These are phyloP conservation scores for Theobroma grandiflorum DNA, from an alignment of 441 rosid species.

Conservation along the genomic window DNA sequence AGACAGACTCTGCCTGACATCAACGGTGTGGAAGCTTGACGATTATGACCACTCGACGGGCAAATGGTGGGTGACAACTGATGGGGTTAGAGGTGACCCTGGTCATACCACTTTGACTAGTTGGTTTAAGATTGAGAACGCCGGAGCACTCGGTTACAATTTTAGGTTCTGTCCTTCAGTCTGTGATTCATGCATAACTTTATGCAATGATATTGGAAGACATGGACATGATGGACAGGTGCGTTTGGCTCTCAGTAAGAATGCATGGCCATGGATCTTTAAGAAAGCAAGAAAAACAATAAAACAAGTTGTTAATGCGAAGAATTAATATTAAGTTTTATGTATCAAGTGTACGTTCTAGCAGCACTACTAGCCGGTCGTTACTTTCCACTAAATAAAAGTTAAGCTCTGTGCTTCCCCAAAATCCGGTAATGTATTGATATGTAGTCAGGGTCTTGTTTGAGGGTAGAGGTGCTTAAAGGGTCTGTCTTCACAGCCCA, in stretches of 20 bases:
- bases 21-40: background rate
- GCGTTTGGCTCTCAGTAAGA: too few relatives aligned
- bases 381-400: too few relatives aligned
- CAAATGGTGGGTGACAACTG: background rate
- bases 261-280: background rate
- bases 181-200: background rate
- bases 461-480: too few relatives aligned
- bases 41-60: background rate
- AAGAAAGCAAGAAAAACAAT: background rate
- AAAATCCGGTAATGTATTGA: too few relatives aligned
- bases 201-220: background rate
- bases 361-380: too few relatives aligned
- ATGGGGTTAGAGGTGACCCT: background rate
- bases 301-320: background rate
- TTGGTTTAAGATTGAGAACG: conserved; percentile 14
- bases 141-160: background rate
- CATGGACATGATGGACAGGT: too few relatives aligned
- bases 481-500: too few relatives aligned
- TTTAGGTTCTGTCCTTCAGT: background rate
- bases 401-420: too few relatives aligned
- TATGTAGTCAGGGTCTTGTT: too few relatives aligned
- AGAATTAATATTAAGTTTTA: background rate
- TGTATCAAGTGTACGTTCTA: background rate
- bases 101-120: background rate
- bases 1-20: background rate